A percentile compares a stretch with the other conserved stretches of the same genome.
phyloP scores from a whole-genome alignment of 2,329 filamentous ascomycete genomes.

The Arthrobotrys entomopaga region DNA sequence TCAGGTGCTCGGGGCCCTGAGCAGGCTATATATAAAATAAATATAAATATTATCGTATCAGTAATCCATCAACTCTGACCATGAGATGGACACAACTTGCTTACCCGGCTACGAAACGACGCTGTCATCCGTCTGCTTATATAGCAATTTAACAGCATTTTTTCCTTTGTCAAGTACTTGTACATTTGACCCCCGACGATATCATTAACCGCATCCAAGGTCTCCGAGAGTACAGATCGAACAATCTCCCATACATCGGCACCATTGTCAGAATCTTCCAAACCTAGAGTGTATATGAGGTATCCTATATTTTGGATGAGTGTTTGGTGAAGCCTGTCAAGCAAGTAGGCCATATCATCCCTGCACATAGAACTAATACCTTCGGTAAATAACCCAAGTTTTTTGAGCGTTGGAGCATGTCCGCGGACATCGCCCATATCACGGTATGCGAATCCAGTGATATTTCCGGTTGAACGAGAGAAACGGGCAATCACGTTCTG shows the following conservation, averaged over 20 bases:
- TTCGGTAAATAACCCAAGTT: not conserved
- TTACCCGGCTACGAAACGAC: not conserved
- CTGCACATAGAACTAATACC: not conserved
- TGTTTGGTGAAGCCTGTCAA: not conserved
- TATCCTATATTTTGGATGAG: constrained; percentile 10
- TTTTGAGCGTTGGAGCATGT: constrained; percentile 10
- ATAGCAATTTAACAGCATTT: constrained; percentile 21
- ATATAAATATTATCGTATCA: too few species aligned
- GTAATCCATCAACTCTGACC: too few species aligned
- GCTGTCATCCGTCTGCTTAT: constrained; percentile 29
- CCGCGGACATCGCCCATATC: constrained; percentile 22
- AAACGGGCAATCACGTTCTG: constrained; percentile 29
- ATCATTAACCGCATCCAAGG: not conserved
- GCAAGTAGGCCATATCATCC: not conserved
- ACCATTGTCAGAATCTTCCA: not conserved
- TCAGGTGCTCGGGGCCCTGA: too few species aligned
- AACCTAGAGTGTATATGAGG: not conserved
- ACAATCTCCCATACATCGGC: not conserved
- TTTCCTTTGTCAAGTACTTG: constrained; percentile 5
- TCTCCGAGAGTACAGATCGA: not conserved
- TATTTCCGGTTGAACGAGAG: constrained; percentile 2
- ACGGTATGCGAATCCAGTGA: constrained; percentile 31
- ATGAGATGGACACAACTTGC: too few species aligned
- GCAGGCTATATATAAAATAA: too few species aligned
- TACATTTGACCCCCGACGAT: not conserved